Base-by-base conservation (phyloP, 2,329 filamentous ascomycete species). In the Seiridium cupressi region DNA sequence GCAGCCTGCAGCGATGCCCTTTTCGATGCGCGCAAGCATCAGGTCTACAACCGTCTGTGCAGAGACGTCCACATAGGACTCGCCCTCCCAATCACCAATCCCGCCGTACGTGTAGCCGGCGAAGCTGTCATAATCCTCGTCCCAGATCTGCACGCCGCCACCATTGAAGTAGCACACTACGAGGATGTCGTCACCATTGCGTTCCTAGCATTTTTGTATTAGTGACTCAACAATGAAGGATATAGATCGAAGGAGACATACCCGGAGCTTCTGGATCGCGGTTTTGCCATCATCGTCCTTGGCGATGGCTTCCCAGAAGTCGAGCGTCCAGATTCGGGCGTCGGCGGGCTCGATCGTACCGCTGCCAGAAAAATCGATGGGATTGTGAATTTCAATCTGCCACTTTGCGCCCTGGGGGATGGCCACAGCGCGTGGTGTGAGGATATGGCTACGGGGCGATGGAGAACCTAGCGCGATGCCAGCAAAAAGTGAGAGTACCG, bases 101-200 rank as follows among this genome's bases (percentile, higher is more conserved):
- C 31, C 51, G 8, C 57, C 57, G 31, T 53, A 51, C 1, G 13
- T 42, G 57, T 59, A 51, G 10, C 31, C 26, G 3, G 31, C 8
- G 49, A 59, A 55, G 26, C 26, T 2, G 3, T 7, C 4, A 2
- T 11, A 32, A 40, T 55, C 49, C 7, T 31, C 26, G 40, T 59
- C 57, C 31, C 31, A 18, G 3, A 34, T n/a, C 26, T 59, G 40
- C 5, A 55, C 32, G 49, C 31, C 57, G 49, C 57, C 57, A n/a
- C 40, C 57, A 40, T 59, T 59, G 57, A 59, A 59, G 42, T 59
- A 59, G 49, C 57, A 59, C 35, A 59, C 53, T 26, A 59, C 48
- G 32, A 59, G 40, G 31, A 54, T 59, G n/a, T 36, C 32, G 0
- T 53, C 48, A n/a, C 48, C 57, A 35, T 58, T 40, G 5, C 35